A percentile compares a stretch with the other conserved stretches of the same genome.
These are phyloP conservation scores for Cercospora sp. DNA, from an alignment of 2,329 filamentous ascomycete genomes.

Conservation along the genomic window DNA sequence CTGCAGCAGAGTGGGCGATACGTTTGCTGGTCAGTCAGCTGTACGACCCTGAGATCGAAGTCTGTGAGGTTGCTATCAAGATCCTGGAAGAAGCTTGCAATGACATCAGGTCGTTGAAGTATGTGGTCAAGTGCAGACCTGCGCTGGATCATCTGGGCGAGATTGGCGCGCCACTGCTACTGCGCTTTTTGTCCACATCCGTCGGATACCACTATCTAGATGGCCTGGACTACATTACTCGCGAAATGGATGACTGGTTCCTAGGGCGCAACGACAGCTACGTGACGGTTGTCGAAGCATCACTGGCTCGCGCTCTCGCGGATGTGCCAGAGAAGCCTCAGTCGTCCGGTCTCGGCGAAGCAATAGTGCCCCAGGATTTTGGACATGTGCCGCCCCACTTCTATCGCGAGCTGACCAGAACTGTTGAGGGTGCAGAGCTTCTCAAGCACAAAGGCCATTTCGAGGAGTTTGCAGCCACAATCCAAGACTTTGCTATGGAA, in stretches of 20 bases:
- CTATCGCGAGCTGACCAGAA: constrained; percentile 91
- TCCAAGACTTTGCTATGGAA: constrained; percentile 82
- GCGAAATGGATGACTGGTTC: constrained; percentile 99
- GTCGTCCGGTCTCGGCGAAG: constrained; percentile 42
- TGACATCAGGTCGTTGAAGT: constrained; percentile 84
- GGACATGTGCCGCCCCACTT: constrained; percentile 88
- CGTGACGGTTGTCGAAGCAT: constrained; percentile 92
- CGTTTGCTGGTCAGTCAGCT: constrained; percentile 95
- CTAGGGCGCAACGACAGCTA: constrained; percentile 96
- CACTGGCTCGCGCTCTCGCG: constrained; percentile 81
- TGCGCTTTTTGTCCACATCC: constrained; percentile 92
- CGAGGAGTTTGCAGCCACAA: constrained; percentile 85
- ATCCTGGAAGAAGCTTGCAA: constrained; percentile 98
- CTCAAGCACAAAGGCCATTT: constrained; percentile 94
- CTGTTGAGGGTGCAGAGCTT: constrained; percentile 85
- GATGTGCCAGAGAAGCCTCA: constrained; percentile 56
- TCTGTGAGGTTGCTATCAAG: constrained; percentile 93
- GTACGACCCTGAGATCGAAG: constrained; percentile 95
- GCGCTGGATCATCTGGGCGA: constrained; percentile 94
- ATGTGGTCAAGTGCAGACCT: constrained; percentile 92
- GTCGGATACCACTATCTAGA: constrained; percentile 98
- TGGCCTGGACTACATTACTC: constrained; percentile 95
- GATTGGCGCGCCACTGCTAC: constrained; percentile 86
- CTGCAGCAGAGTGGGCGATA: constrained; percentile 92
- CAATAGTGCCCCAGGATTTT: constrained; percentile 52